Conservation (phyloP, 345 rosid genomes). For the Barbarea vulgaris region DNA sequence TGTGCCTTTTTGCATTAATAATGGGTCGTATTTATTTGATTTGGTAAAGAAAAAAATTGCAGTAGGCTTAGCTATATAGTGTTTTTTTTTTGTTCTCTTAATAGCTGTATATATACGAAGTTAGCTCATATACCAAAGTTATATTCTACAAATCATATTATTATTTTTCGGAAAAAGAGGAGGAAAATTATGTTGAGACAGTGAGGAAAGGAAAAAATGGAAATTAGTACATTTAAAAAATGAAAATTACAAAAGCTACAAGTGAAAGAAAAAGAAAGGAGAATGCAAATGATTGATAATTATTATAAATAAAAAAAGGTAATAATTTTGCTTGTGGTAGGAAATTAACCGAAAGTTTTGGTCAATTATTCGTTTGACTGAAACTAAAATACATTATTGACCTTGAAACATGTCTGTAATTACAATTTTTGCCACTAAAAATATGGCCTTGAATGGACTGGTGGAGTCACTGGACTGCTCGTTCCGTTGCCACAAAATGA, state of each 20-base stretch:
- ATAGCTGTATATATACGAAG: not conserved
- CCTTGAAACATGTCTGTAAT: not conserved
- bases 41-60: not conserved
- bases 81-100: not conserved
- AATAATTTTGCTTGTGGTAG: conserved; percentile 29
- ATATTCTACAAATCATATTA: not conserved
- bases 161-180: not conserved
- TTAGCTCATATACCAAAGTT: not conserved
- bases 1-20: conserved; percentile 2
- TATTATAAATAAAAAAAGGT: conserved; percentile 22
- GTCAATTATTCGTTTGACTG: conserved; percentile 32
- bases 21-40: conserved; percentile 11
- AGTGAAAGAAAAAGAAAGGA: not conserved
- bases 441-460: not conserved
- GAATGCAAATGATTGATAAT: conserved; percentile 32
- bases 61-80: not conserved
- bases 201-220: not conserved
- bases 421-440: not conserved
- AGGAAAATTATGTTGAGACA: not conserved
- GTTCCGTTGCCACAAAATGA: not conserved
- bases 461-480: too few species aligned
- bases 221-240: not conserved
- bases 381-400: not conserved
- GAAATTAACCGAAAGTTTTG: not conserved
- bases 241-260: not conserved